A percentile compares a stretch with the other conserved stretches of the same genome.
These are phyloP conservation scores for Rhizopogon vinicolor DNA, from an alignment of 768 basidiomycete genomes.

Conservation along the genomic window DNA sequence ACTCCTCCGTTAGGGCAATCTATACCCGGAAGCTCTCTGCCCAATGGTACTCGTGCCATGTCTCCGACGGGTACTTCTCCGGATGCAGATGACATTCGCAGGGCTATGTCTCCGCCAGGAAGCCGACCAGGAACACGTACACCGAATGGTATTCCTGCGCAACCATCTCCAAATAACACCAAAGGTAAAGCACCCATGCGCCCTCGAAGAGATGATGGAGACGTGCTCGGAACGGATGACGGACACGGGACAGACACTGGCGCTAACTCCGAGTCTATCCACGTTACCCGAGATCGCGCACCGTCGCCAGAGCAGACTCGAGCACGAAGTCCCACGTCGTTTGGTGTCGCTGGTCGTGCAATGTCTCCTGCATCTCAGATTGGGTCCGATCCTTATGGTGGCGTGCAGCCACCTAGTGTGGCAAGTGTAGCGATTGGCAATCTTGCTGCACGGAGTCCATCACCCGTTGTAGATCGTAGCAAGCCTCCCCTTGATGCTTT, in stretches of 20 bases:
- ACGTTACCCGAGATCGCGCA: conserved; percentile 38
- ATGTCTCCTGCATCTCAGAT: conserved; percentile 51
- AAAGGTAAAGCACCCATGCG: conserved; percentile 52
- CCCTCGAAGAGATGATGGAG: conserved; percentile 40
- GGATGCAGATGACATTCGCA: conserved; percentile 55
- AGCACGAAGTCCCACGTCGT: conserved; percentile 58
- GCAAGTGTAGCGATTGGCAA: conserved; percentile 48
- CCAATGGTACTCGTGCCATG: conserved; percentile 49
- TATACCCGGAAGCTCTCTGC: conserved; percentile 22
- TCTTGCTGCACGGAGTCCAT: conserved; percentile 48
- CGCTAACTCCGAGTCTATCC: conserved; percentile 38
- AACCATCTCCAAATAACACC: conserved; percentile 22
- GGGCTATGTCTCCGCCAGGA: conserved; percentile 61
- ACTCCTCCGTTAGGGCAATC: conserved; percentile 28
- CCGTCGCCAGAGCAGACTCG: conserved; percentile 55
- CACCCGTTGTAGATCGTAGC: conserved; percentile 50
- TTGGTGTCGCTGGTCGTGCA: conserved; percentile 41
- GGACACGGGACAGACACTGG: conserved; percentile 44
- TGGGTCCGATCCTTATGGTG: conserved; percentile 16
- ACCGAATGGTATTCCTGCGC: conserved; percentile 22
- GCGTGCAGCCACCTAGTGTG: conserved; percentile 32
- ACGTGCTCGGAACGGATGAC: conserved; percentile 41
- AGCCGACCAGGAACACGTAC: conserved; percentile 36
- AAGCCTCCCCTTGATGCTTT: conserved; percentile 61
- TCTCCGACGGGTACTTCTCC: conserved; percentile 51